Evolutionary conservation across 768 basidiomycete genomes (phyloP).

Genomic region (Trametes gibbosa): DNA sequence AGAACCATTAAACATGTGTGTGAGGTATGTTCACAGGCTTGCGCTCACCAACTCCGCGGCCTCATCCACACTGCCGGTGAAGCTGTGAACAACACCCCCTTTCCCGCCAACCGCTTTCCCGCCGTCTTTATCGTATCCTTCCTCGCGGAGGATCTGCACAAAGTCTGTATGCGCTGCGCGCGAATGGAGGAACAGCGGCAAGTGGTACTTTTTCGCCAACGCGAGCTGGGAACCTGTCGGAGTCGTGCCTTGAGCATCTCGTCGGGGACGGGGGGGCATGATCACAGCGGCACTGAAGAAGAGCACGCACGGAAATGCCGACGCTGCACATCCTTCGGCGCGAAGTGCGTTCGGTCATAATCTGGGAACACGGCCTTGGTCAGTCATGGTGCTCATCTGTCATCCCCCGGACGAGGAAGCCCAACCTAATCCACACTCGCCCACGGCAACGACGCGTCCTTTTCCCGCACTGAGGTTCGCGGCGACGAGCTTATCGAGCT

Average conservation of each 20-base stretch:
- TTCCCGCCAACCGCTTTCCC: slow-evolving; percentile 53
- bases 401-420: neutral
- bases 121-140: slow-evolving; percentile 59
- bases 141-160: slow-evolving; percentile 58
- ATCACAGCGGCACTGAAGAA: too few species aligned
- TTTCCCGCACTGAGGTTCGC: slow-evolving; percentile 46
- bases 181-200: slow-evolving; percentile 81
- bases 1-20: neutral
- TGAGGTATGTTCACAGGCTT: too few species aligned
- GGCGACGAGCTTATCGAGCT: slow-evolving; percentile 53
- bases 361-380: slow-evolving; percentile 38
- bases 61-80: slow-evolving; percentile 67
- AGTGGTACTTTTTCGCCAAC: slow-evolving; percentile 65
- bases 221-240: slow-evolving; percentile 49
- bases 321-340: slow-evolving; percentile 56
- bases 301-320: slow-evolving; percentile 53
- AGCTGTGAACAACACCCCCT: slow-evolving; percentile 82
- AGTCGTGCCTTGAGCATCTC: neutral
- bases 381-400: neutral
- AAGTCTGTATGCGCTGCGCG: slow-evolving; percentile 74
- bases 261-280: neutral
- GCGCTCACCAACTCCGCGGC: slow-evolving; percentile 63
- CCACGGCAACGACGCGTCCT: slow-evolving; percentile 67
- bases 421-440: slow-evolving; percentile 78
- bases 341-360: slow-evolving; percentile 73